Evolutionary conservation across 2,329 filamentous ascomycete genomes (phyloP).

Genomic region (Trichoderma gracile): DNA sequence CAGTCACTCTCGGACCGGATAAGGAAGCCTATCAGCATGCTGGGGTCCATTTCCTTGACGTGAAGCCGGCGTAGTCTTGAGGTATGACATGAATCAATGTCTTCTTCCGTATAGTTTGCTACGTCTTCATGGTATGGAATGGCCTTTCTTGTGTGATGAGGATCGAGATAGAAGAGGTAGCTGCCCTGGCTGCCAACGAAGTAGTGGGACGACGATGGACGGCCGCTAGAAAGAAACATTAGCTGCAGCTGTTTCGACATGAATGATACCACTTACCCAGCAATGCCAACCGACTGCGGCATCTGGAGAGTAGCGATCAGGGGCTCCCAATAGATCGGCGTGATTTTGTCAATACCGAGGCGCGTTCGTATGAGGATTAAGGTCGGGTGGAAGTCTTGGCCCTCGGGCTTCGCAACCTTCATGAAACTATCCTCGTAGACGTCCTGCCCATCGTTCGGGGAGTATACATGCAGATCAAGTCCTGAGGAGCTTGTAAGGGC

Average conservation of each 20-base stretch:
- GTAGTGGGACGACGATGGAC: constrained; percentile 80
- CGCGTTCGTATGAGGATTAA: constrained; percentile 86
- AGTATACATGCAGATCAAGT: constrained; percentile 74
- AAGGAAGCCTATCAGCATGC: constrained; percentile 94
- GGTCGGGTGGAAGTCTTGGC: constrained; percentile 73
- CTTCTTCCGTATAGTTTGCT: constrained; percentile 65
- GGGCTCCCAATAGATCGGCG: constrained; percentile 93
- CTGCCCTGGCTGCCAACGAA: constrained; percentile 65
- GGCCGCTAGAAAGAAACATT: constrained; percentile 59
- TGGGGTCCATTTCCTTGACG: constrained; percentile 92
- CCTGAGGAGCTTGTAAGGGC: constrained; percentile 70
- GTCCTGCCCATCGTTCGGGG: constrained; percentile 85
- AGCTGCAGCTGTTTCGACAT: constrained; percentile 2
- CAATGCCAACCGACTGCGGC: constrained; percentile 92
- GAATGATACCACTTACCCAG: constrained; percentile 63
- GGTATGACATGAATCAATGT: constrained; percentile 84
- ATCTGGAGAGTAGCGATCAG: constrained; percentile 81
- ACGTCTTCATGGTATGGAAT: constrained; percentile 62
- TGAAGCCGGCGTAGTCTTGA: constrained; percentile 78
- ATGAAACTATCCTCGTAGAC: constrained; percentile 90
- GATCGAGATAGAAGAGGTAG: constrained; percentile 91
- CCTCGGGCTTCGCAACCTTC: constrained; percentile 69
- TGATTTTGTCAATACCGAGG: constrained; percentile 91
- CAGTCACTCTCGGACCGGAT: constrained; percentile 83
- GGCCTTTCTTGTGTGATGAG: constrained; percentile 78